Conservation (phyloP, 75 land plant genomes). For the Cupressus sempervirens region DNA sequence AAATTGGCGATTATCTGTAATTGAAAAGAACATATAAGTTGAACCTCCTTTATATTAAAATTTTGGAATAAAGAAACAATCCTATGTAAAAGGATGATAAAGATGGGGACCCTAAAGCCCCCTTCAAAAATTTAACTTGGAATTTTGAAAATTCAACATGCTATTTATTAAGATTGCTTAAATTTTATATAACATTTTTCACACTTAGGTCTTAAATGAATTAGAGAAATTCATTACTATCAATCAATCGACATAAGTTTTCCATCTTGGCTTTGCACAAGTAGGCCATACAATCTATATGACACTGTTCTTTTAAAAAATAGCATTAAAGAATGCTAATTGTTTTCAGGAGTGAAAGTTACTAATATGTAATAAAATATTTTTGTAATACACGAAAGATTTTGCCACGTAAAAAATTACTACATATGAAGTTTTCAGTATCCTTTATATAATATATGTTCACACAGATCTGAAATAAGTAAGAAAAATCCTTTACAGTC, state of each 20-base stretch:
- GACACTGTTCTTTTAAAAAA: background rate
- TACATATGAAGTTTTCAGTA: background rate
- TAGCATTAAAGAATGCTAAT: background rate
- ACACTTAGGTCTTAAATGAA: background rate
- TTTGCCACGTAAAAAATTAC: background rate
- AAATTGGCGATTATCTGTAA: background rate
- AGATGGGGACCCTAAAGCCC: background rate
- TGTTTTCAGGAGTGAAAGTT: background rate
- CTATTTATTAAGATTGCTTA: background rate
- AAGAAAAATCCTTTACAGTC: background rate
- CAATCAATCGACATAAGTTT: background rate
- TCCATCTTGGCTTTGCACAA: background rate
- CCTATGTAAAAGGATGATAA: background rate
- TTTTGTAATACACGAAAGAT: background rate
- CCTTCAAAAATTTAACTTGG: background rate
- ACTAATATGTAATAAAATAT: background rate
- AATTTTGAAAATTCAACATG: background rate
- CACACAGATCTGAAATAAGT: background rate
- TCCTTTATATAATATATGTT: background rate
- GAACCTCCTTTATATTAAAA: background rate
- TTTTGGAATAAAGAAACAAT: background rate
- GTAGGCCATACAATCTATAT: background rate
- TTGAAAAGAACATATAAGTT: background rate
- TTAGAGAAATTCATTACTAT: background rate
- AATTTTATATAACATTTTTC: background rate